phyloP scores from a whole-genome alignment of 2,329 filamentous ascomycete species.

The Phoma sp. region DNA sequence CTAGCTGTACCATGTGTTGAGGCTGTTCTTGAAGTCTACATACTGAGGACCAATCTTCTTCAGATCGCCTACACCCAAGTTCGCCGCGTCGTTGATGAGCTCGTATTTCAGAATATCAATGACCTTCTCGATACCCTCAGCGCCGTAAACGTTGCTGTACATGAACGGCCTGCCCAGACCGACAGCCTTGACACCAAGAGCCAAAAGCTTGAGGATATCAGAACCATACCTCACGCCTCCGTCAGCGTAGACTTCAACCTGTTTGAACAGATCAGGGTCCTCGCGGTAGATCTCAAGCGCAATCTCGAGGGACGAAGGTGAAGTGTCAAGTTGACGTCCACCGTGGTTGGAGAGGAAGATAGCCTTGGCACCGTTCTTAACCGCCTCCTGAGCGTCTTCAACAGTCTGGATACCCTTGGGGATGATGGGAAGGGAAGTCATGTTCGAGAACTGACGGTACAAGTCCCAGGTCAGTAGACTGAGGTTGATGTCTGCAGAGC shows the following conservation, averaged over 20 bases:
- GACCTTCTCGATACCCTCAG: constrained; percentile 65
- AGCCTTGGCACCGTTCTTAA: constrained; percentile 46
- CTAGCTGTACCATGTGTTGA: constrained; percentile 24
- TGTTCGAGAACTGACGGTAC: constrained; percentile 45
- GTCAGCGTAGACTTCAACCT: constrained; percentile 51
- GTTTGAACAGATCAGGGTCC: constrained; percentile 48
- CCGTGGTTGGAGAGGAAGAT: constrained; percentile 54
- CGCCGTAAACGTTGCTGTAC: constrained; percentile 63
- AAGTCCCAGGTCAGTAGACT: constrained; percentile 44
- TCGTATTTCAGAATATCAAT: constrained; percentile 60
- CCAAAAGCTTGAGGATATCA: constrained; percentile 48
- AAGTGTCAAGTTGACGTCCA: constrained; percentile 52
- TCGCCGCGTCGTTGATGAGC: constrained; percentile 48
- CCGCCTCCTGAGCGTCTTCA: constrained; percentile 47
- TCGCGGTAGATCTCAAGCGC: constrained; percentile 75
- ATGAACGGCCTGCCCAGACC: constrained; percentile 59
- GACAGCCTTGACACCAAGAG: constrained; percentile 49
- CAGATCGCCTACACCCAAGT: constrained; percentile 40
- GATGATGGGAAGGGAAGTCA: constrained; percentile 48
- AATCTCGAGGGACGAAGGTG: constrained; percentile 74
- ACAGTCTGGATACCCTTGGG: constrained; percentile 51
- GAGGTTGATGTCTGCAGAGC: constrained; percentile 39
- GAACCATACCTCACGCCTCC: constrained; percentile 50
- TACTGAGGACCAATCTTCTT: constrained; percentile 37
- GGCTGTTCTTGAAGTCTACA: constrained; percentile 29